Evolutionary conservation across 2,329 filamentous ascomycete species (phyloP).

Genomic region (Nigrospora sphaerica): DNA sequence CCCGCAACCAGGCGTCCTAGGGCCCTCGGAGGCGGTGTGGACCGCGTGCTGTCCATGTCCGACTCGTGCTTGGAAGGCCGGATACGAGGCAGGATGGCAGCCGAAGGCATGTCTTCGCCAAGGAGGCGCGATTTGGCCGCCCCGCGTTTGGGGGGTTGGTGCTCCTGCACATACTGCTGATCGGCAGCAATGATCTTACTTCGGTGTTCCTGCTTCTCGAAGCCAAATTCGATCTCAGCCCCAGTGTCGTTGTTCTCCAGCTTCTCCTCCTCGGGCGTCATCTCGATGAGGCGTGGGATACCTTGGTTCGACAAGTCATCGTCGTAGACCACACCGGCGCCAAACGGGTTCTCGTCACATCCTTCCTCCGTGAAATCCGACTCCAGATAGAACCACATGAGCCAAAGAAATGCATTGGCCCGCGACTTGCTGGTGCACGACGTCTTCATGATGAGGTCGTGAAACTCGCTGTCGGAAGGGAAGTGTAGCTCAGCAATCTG

Average conservation of each 20-base stretch:
- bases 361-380: slow-evolving; percentile 88
- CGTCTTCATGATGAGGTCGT: slow-evolving; percentile 90
- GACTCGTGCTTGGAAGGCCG: slow-evolving; percentile 56
- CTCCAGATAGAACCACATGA: slow-evolving; percentile 99
- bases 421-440: slow-evolving; percentile 75
- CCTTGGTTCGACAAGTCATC: slow-evolving; percentile 60
- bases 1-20: slow-evolving; percentile 26
- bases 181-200: slow-evolving; percentile 71
- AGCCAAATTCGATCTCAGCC: slow-evolving; percentile 29
- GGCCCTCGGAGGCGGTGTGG: slow-evolving; percentile 41
- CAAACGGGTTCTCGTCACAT: slow-evolving; percentile 86
- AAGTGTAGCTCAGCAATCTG: slow-evolving; percentile 95
- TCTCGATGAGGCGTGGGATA: slow-evolving; percentile 58
- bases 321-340: slow-evolving; percentile 59
- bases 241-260: slow-evolving; percentile 68
- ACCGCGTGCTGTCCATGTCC: slow-evolving; percentile 44
- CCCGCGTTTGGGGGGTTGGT: slow-evolving; percentile 48
- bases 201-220: slow-evolving; percentile 61
- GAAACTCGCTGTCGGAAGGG: slow-evolving; percentile 77
- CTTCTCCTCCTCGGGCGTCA: slow-evolving; percentile 59
- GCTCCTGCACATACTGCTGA: slow-evolving; percentile 58
- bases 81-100: slow-evolving; percentile 54
- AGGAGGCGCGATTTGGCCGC: slow-evolving; percentile 21
- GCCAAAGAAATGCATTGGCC: slow-evolving; percentile 85
- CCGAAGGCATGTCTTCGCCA: slow-evolving; percentile 45